Evolutionary conservation across 148 eudicot species (phyloP).

Genomic region (Vaccinium darrowii): DNA sequence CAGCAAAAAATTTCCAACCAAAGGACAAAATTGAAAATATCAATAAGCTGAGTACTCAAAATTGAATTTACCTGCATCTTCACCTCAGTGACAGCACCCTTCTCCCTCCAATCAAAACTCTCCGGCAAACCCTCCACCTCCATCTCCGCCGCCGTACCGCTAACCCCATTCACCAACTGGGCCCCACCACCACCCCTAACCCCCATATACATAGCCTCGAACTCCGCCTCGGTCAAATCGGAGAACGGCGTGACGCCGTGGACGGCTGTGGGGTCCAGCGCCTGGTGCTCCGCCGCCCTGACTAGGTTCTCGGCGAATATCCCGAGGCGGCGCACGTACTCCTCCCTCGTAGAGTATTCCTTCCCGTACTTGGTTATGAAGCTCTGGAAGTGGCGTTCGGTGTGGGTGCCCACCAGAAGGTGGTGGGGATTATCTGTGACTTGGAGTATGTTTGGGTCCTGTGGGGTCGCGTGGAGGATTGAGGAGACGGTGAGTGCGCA

Average conservation of each 20-base stretch:
- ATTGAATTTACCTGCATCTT: conserved; percentile 64
- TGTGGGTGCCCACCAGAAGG: conserved; percentile 32
- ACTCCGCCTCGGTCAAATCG: conserved; percentile 66
- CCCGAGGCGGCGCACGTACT: conserved; percentile 66
- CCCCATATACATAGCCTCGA: conserved; percentile 57
- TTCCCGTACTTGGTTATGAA: conserved; percentile 61
- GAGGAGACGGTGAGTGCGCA: conserved; percentile 20
- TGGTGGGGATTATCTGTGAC: conserved; percentile 27
- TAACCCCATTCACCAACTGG: neutral
- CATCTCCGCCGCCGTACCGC: conserved; percentile 30
- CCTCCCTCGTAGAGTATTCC: conserved; percentile 53
- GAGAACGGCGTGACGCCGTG: conserved; percentile 88
- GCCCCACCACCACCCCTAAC: conserved; percentile 30
- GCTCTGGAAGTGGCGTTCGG: conserved; percentile 45
- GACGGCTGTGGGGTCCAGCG: conserved; percentile 74
- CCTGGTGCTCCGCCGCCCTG: conserved; percentile 89
- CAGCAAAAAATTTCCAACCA: too few species aligned
- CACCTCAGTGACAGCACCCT: conserved; percentile 81
- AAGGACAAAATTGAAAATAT: too few species aligned
- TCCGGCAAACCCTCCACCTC: conserved; percentile 60
- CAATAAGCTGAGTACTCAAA: neutral
- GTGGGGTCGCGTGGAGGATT: neutral
- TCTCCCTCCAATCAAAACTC: conserved; percentile 87
- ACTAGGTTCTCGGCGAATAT: conserved; percentile 58
- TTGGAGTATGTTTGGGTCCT: conserved; percentile 37